A percentile compares a stretch with the other conserved stretches of the same genome.
phyloP scores from a whole-genome alignment of 768 basidiomycete genomes.

The Kwoniella botswanensis region DNA sequence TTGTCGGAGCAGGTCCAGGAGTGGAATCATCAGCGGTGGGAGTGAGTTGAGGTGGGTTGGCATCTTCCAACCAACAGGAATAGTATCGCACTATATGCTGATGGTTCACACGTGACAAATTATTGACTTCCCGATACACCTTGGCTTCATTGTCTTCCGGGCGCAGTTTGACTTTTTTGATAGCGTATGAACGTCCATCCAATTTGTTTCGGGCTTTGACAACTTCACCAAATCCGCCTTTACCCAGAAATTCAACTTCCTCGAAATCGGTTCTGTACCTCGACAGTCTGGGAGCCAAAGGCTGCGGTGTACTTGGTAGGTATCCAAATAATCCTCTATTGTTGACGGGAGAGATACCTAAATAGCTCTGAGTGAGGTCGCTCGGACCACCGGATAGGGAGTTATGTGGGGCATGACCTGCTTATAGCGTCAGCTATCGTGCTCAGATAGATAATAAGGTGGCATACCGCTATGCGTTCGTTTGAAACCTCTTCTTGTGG shows the following conservation, averaged over 20 bases:
- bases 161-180: slow-evolving; percentile 79
- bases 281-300: slow-evolving; percentile 64
- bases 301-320: slow-evolving; percentile 21
- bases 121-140: slow-evolving; percentile 89
- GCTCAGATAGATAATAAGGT: not conserved
- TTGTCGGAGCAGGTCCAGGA: slow-evolving; percentile 9
- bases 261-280: slow-evolving; percentile 95
- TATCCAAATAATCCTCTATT: slow-evolving; percentile 27
- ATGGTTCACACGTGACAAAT: slow-evolving; percentile 83
- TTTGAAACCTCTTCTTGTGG: slow-evolving; percentile 12
- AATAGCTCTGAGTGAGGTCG: slow-evolving; percentile 14
- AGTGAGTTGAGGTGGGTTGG: slow-evolving; percentile 28
- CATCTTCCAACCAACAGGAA: slow-evolving; percentile 50
- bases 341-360: slow-evolving; percentile 36
- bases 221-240: slow-evolving; percentile 89
- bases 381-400: not conserved
- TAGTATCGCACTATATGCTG: slow-evolving; percentile 90
- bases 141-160: slow-evolving; percentile 78
- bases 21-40: slow-evolving; percentile 18
- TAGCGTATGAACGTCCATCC: slow-evolving; percentile 65
- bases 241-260: slow-evolving; percentile 73
- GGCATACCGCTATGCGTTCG: slow-evolving; percentile 15
- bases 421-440: not conserved
- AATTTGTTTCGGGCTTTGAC: slow-evolving; percentile 91
- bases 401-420: slow-evolving; percentile 10